Evolutionary conservation across 371 early-diverging fungal genomes (phyloP), one percentile per base, ranked within the genome.

Genomic region (Mucor mucedo): DNA sequence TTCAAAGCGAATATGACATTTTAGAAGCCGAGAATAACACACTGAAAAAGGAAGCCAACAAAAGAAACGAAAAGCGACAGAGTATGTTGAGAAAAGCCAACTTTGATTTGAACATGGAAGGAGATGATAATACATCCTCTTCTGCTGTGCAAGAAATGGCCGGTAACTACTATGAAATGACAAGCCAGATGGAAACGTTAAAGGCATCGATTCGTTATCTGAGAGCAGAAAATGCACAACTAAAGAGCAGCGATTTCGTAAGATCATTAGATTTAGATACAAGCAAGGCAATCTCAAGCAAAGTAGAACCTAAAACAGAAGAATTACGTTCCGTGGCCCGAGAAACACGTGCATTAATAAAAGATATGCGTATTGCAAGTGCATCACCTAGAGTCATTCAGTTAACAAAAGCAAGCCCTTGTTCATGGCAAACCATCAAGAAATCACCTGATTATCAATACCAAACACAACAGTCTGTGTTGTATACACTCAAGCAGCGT

Each of bases 151-250:
- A 67, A 41, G 60, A 50, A 38, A 27, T 70, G 68, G 63, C 65
- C 14, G 49, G 63, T 14, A 60, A 55, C 32, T 69, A 72, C 33
- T 48, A 57, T 48, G 66, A 74, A 32, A 58, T 70, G 53, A 45
- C 58, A 2, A 47, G 59, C 14, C 63, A 74, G 48, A 47, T 93
- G 41, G 89, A 91, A 53, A 79, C 91, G 0, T 79, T 95, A 39
- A 88, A 87, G 67, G 78, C 89, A 6, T 91, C 91, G 0, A 70
- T 94, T 47, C 82, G 89, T 10, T 93, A 87, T 69, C 55, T 95
- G 57, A 86, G 94, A 48, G 78, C 87, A 27, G 96, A 95, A 70
- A 95, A 94, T 73, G 81, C 90, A 4, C 85, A 90, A 27, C 71
- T 95, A 29, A 91, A 91, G 71, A 83, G 88, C 27, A 62, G 71